Evolutionary conservation across 148 eudicot species (phyloP).

Genomic region (Silene conica): DNA sequence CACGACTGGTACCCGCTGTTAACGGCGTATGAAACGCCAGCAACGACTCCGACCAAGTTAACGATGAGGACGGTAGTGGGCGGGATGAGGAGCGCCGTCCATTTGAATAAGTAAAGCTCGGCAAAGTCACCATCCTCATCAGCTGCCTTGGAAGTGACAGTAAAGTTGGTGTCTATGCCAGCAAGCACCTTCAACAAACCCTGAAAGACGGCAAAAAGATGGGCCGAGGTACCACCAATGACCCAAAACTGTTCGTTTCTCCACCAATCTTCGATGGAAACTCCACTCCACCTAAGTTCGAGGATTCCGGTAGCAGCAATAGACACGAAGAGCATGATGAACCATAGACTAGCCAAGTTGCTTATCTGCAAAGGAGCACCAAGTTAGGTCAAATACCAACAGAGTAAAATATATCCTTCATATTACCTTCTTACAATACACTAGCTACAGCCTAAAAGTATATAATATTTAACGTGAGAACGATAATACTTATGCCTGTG

Average conservation of each 20-base stretch:
- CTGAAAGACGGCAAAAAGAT: slow-evolving; percentile 83
- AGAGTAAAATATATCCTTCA: neutral
- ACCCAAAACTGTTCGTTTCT: slow-evolving; percentile 94
- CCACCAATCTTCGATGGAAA: slow-evolving; percentile 83
- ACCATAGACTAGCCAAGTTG: slow-evolving; percentile 68
- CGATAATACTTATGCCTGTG: neutral
- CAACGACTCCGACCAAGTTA: slow-evolving; percentile 74
- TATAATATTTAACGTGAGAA: no score
- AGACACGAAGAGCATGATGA: slow-evolving; percentile 70
- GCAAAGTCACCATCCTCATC: slow-evolving; percentile 80
- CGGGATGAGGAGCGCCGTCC: slow-evolving; percentile 78
- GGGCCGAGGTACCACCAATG: slow-evolving; percentile 86
- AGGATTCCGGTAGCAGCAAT: slow-evolving; percentile 67
- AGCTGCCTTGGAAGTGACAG: slow-evolving; percentile 75
- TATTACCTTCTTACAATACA: neutral
- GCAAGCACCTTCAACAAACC: slow-evolving; percentile 75
- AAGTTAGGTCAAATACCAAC: neutral
- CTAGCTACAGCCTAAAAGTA: neutral
- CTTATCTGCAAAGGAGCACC: slow-evolving; percentile 49
- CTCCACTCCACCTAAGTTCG: slow-evolving; percentile 79
- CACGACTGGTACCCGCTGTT: slow-evolving; percentile 82
- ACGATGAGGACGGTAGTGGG: slow-evolving; percentile 72
- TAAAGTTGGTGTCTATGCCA: slow-evolving; percentile 80
- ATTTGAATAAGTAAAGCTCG: slow-evolving; percentile 73
- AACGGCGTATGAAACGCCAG: slow-evolving; percentile 70